phyloP scores from a whole-genome alignment of 371 early-diverging fungal genomes.

The Mucor irregularis region DNA sequence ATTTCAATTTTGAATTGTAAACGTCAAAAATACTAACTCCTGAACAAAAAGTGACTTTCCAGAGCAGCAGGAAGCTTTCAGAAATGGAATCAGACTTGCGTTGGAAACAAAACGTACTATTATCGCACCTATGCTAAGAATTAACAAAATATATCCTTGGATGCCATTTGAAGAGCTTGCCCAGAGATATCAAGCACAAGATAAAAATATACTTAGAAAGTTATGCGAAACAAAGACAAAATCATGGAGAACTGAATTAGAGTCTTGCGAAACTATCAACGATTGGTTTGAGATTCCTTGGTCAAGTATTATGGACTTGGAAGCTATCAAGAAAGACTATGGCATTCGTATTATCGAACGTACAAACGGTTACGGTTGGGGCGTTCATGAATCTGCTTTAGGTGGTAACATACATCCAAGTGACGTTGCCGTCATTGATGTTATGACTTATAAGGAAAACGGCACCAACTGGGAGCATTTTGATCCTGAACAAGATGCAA shows the following conservation, averaged over 20 bases:
- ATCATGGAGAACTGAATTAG: slow-evolving; percentile 26
- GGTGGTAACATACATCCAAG: slow-evolving; percentile 10
- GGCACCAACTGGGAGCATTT: slow-evolving; percentile 35
- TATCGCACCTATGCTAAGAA: slow-evolving; percentile 46
- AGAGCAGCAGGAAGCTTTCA: slow-evolving; percentile 47
- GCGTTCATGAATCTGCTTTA: slow-evolving; percentile 33
- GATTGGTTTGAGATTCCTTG: slow-evolving; percentile 33
- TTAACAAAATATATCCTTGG: slow-evolving; percentile 39
- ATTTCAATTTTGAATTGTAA: too few relatives aligned
- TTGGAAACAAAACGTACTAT: slow-evolving; percentile 46
- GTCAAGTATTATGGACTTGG: slow-evolving; percentile 37
- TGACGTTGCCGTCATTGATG: slow-evolving; percentile 34
- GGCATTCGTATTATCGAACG: slow-evolving; percentile 43
- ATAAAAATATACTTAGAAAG: slow-evolving; percentile 20
- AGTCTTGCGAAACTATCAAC: slow-evolving; percentile 26
- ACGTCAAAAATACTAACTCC: too few relatives aligned
- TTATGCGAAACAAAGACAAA: slow-evolving; percentile 16
- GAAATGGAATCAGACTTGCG: slow-evolving; percentile 47
- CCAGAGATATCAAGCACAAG: slow-evolving; percentile 38
- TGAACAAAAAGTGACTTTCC: slow-evolving; percentile 37
- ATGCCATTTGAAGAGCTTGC: slow-evolving; percentile 41
- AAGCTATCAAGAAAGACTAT: slow-evolving; percentile 24
- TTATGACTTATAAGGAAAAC: slow-evolving; percentile 40
- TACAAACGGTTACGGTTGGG: slow-evolving; percentile 40
- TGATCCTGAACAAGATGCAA: slow-evolving; percentile 5